Evolutionary conservation across 2,329 filamentous ascomycete species (phyloP).

Genomic region (Aspergillus vadensis): DNA sequence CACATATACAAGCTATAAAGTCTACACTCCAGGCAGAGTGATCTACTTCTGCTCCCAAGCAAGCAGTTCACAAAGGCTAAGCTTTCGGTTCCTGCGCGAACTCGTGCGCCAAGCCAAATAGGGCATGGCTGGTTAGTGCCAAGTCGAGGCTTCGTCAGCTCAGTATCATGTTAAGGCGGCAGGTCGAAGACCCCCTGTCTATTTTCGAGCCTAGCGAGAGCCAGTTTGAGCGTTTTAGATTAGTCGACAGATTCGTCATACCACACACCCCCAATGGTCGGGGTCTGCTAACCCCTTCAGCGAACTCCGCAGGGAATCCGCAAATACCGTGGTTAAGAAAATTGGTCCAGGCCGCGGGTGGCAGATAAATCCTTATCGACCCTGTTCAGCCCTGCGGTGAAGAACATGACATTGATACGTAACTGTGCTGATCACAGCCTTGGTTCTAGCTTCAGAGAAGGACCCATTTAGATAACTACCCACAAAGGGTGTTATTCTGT

Average conservation of each 20-base stretch:
- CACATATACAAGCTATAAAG: not conserved
- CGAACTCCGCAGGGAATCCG: not conserved
- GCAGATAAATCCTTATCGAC: not conserved
- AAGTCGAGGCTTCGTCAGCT: constrained; percentile 7
- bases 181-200: not conserved
- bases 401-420: not conserved
- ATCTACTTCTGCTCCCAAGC: too few species aligned
- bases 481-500: too few species aligned
- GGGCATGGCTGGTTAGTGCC: not conserved
- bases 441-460: not conserved
- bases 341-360: not conserved
- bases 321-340: not conserved
- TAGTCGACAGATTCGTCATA: not conserved
- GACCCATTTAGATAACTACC: not conserved
- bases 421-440: not conserved
- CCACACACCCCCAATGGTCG: not conserved
- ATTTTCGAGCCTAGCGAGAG: not conserved
- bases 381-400: not conserved
- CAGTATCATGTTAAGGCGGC: not conserved
- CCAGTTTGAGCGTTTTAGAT: not conserved
- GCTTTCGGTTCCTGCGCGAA: not conserved
- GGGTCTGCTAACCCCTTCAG: not conserved
- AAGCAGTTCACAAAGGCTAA: not conserved
- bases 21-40: not conserved
- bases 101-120: not conserved